Base-by-base conservation (phyloP, 208 protist species). In the Angomonas ambiguus region DNA sequence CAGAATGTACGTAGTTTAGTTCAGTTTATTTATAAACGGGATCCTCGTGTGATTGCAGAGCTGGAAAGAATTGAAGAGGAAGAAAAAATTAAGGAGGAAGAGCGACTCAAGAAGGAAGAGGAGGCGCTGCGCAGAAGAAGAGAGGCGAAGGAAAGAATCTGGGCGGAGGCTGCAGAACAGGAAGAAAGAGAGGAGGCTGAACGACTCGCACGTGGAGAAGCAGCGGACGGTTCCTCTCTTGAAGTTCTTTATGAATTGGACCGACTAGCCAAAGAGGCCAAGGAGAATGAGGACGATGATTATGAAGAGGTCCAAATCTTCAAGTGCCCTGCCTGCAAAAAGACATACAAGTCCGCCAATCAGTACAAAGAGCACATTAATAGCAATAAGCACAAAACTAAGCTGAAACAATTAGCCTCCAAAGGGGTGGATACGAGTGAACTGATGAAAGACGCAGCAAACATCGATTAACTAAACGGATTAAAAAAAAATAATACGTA, bases 221-320 rank as follows among this genome's bases (percentile, higher is more conserved):
- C 74, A 8, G 77, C 83, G 67, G 91, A 93, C 62, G 85, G 79
- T 1, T 87, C 74, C 16, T 88, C 72, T 0, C 63, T 96, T 42
- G 91, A 96, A 62, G 70, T 96, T 65, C 72, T 94, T 32, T 96
- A 96, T 65, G 91, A 92, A 53, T 86, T 90, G 62, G 82, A 93
- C 72, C 83, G 82, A 1, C 71, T 82, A 60, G 74, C 71, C 32
- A 78, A 92, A 67, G 77, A 86, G 61, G 78, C 80, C 69, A 72
- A 80, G 45, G 77, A 66, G 33, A 67, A 71, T 0, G 75, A 80
- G 31, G 68, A 61, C 51, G 76, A 91, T 34, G 59, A 74, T 48
- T 69, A 76, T 42, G 67, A 72, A 27, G 42, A 45, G 0, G 67
- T 59, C 30, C 57, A 22, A 45, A 5, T 24, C 51, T 82, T 83